Conservation (phyloP, 2,329 filamentous ascomycete genomes). For the Fusarium multiceps region DNA sequence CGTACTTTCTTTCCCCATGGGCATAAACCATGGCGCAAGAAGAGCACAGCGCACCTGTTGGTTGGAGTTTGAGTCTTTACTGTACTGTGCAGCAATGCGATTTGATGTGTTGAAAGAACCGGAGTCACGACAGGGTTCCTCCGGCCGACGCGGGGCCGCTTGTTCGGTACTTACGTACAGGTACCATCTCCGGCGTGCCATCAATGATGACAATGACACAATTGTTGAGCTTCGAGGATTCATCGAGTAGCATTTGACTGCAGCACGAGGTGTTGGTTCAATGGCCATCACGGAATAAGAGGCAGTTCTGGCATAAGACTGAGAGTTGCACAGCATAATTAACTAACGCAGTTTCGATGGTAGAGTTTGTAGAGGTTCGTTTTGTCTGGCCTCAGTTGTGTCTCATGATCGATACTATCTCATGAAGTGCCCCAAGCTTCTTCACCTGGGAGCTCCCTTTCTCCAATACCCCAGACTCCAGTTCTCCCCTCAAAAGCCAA, state of each 20-base stretch:
- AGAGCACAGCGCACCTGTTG: conserved; percentile 24
- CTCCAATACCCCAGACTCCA: conserved; percentile 35
- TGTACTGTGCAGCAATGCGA: neutral
- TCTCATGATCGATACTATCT: conserved; percentile 2
- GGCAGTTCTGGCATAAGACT: conserved; percentile 22
- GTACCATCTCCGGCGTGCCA: conserved; percentile 36
- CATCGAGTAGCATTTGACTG: conserved; percentile 29
- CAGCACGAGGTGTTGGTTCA: conserved; percentile 31
- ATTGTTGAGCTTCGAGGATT: conserved; percentile 26
- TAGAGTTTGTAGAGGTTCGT: conserved; percentile 25
- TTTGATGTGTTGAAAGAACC: conserved; percentile 14
- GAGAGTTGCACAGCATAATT: conserved; percentile 33
- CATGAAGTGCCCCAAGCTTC: conserved; percentile 3
- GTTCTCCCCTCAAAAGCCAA: conserved; percentile 7
- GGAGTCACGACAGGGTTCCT: conserved; percentile 28
- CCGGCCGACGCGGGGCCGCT: conserved; percentile 43
- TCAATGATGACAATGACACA: conserved; percentile 47
- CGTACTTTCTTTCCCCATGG: conserved; percentile 9
- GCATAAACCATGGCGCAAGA: conserved; percentile 21
- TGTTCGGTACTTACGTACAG: conserved; percentile 42
- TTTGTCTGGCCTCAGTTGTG: conserved; percentile 9
- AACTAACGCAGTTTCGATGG: conserved; percentile 16
- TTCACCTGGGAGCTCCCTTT: conserved; percentile 14
- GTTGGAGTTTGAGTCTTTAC: conserved; percentile 2
- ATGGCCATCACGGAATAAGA: conserved; percentile 21